Evolutionary conservation across 306 rosid genomes (phyloP), one percentile per base, ranked within the genome.

Genomic region (Datisca glomerata): DNA sequence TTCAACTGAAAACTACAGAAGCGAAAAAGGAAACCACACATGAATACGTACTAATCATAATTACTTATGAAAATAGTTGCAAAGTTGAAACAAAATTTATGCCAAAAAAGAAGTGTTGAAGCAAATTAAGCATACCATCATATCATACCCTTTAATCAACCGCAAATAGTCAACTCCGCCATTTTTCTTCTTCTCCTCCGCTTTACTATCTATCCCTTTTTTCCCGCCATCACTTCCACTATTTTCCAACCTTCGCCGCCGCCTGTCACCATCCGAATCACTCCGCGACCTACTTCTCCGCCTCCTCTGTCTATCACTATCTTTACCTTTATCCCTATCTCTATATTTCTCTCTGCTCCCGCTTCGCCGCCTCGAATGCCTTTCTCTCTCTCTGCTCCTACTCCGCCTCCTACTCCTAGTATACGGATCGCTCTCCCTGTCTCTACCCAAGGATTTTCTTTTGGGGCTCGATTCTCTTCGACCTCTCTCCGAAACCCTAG

Each of bases 401-500:
- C 60, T 57, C 36, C 60, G 71, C 49, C 59, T 57, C 51, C 65
- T 47, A 32, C 59, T 57, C 51, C 65, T 47, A 32, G 68, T 24
- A 45, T 35, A 28, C 33, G 28, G 43, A n/a, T 27, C 41, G 12
- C 62, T 47, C 33, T 46, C 52, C 55, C 53, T 55, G 27, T 52
- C 59, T 41, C 55, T 70, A 44, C 81, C 68, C 21, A 63, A 37
- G 27, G 47, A 19, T 23, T 48, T 53, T 53, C 39, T 8, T 41
- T 42, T 41, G 40, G 48, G 48, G 39, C 58, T 53, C 39, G 48
- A 39, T 53, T 28, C 46, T 16, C 65, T 34, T 22, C 47, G 34
- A 8, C 49, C 44, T 64, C 64, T 68, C 45, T 76, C 69, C 1
- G 70, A 69, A 77, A 64, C 74, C 94, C 94, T 82, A 69, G 80